A percentile compares a stretch with the other conserved stretches of the same genome.
phyloP scores from a whole-genome alignment of 768 basidiomycete species.

The Hemileccinum impolitum region DNA sequence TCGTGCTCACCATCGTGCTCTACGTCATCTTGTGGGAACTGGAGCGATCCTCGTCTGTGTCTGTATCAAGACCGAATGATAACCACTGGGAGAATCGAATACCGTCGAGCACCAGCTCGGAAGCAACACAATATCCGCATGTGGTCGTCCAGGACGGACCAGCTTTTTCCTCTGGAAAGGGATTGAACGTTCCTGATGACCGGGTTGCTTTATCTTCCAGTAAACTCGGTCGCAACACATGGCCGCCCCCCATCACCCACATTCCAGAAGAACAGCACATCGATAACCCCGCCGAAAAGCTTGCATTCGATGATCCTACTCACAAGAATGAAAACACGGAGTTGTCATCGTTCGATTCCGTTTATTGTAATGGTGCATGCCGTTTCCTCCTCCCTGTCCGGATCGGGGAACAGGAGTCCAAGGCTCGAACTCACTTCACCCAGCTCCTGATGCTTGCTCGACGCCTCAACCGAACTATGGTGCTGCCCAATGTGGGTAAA shows the following conservation, averaged over 20 bases:
- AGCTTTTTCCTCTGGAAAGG: not conserved
- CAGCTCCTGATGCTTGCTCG: conserved; percentile 50
- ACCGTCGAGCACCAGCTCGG: too few relatives aligned
- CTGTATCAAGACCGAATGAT: not conserved
- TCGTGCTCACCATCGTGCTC: conserved; percentile 21
- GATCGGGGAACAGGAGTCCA: conserved; percentile 57
- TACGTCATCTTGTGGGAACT: conserved; percentile 21
- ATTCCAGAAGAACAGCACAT: conserved; percentile 27
- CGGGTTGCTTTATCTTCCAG: not conserved
- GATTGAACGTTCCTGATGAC: not conserved
- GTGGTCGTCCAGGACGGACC: not conserved
- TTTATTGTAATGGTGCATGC: conserved; percentile 31
- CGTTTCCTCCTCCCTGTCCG: conserved; percentile 49
- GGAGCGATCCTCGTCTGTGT: conserved; percentile 8
- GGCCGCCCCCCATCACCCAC: conserved; percentile 36
- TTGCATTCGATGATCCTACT: not conserved
- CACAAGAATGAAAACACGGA: not conserved
- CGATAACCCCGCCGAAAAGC: not conserved
- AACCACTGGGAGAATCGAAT: too few relatives aligned
- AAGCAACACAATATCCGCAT: not conserved
- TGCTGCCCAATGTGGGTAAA: conserved; percentile 59
- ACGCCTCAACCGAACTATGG: conserved; percentile 51
- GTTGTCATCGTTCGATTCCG: conserved; percentile 13
- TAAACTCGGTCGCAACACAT: conserved; percentile 2
- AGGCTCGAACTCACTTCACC: conserved; percentile 51